These are phyloP conservation scores for Pleurostoma richardsiae DNA, from an alignment of 2,329 filamentous ascomycete genomes.

Conservation along the genomic window DNA sequence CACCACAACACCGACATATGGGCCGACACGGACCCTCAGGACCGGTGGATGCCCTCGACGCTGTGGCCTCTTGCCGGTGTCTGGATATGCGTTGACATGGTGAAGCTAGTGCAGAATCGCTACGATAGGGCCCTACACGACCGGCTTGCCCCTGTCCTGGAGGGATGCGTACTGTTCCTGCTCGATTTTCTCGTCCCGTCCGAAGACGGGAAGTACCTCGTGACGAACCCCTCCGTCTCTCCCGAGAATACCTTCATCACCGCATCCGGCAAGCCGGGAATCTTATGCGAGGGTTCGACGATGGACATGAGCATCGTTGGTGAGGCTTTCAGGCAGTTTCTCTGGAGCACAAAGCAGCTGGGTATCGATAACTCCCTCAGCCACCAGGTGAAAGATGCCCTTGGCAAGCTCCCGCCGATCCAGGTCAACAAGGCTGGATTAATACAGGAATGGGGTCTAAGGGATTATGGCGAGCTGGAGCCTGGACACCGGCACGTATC, in stretches of 20 bases:
- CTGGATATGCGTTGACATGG: conserved; percentile 20
- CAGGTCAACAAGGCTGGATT: conserved; percentile 26
- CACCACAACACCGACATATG: conserved; percentile 32
- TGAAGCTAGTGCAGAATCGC: conserved; percentile 18
- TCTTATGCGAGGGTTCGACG: conserved; percentile 35
- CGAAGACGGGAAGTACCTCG: conserved; percentile 14
- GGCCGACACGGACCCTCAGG: conserved; percentile 26
- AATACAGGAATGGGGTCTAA: conserved; percentile 33
- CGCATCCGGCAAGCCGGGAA: conserved; percentile 26
- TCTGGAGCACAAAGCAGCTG: conserved; percentile 15
- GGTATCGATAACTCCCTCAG: conserved; percentile 1
- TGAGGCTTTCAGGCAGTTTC: conserved; percentile 14
- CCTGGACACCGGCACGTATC: conserved; percentile 46
- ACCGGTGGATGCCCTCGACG: conserved; percentile 22
- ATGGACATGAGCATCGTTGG: conserved; percentile 40
- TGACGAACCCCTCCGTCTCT: conserved; percentile 27
- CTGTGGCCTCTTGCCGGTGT: conserved; percentile 21
- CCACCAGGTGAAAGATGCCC: conserved; percentile 12
- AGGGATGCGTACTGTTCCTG: conserved; percentile 22
- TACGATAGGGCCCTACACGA: conserved; percentile 16
- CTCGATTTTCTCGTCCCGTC: conserved; percentile 18
- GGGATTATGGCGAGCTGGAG: conserved; percentile 32
- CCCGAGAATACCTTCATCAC: conserved; percentile 24
- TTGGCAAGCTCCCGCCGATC: conserved; percentile 14
- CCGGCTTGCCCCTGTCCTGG: conserved; percentile 17